A percentile compares a stretch with the other conserved stretches of the same genome.
Conservation (phyloP, 2,329 filamentous ascomycete genomes). For the Penicillium sp. region DNA sequence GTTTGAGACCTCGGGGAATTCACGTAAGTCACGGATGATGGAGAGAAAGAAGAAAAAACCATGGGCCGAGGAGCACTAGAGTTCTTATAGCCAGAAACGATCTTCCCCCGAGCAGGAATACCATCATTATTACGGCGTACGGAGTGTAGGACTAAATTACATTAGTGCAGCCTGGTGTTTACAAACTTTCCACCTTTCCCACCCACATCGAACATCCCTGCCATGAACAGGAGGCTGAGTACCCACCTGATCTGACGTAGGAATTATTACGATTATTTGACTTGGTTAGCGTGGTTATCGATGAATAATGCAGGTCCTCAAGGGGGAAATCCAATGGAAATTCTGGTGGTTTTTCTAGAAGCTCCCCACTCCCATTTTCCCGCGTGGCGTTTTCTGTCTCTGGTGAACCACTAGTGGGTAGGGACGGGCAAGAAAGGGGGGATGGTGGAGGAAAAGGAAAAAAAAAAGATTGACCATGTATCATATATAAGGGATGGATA, state of each 20-base stretch:
- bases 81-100: constrained; percentile 24
- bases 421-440: constrained; percentile 3
- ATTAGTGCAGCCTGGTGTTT: constrained; percentile 10
- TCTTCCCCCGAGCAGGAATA: constrained; percentile 6
- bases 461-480: background rate
- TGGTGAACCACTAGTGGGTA: constrained; percentile 19
- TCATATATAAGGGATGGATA: background rate
- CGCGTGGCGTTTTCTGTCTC: constrained; percentile 15
- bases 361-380: constrained; percentile 22
- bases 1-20: background rate
- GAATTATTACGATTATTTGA: constrained; percentile 21
- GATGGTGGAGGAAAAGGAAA: background rate
- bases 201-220: constrained; percentile 27
- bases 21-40: background rate
- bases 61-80: constrained; percentile 7
- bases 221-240: constrained; percentile 34
- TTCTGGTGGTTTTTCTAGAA: constrained; percentile 28
- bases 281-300: constrained; percentile 3
- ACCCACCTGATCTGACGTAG: constrained; percentile 34
- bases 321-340: constrained; percentile 29
- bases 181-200: background rate
- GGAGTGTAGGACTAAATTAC: constrained; percentile 19
- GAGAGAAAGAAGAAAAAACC: constrained; percentile 8
- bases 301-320: constrained; percentile 24
- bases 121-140: constrained; percentile 6